These are phyloP conservation scores for Boletellus deceptivus DNA, from an alignment of 1,284 basidiomycete genomes.

Conservation along the genomic window DNA sequence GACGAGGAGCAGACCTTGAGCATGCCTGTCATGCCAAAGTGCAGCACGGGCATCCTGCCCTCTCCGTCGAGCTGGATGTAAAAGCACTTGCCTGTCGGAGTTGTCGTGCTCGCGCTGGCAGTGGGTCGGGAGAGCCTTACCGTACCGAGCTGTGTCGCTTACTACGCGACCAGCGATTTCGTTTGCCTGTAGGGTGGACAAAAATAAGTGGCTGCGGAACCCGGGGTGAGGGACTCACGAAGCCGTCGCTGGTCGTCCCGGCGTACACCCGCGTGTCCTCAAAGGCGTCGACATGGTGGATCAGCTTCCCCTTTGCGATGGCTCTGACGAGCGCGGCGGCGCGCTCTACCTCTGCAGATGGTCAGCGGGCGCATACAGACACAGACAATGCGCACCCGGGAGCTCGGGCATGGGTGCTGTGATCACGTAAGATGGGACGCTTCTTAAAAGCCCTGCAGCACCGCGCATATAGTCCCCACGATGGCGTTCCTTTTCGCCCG, in stretches of 20 bases:
- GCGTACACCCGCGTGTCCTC: not conserved
- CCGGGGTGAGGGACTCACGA: not conserved
- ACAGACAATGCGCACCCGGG: not conserved
- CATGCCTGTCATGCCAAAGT: slow-evolving; percentile 83
- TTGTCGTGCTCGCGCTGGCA: not conserved
- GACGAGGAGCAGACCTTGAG: slow-evolving; percentile 50
- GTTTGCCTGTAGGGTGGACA: not conserved
- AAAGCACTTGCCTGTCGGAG: slow-evolving; percentile 40
- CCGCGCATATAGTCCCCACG: not conserved
- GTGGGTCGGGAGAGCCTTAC: slow-evolving; percentile 29
- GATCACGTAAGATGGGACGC: not conserved
- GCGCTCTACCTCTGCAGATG: not conserved
- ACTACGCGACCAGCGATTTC: slow-evolving; percentile 52
- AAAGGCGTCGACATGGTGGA: not conserved
- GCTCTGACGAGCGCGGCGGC: not conserved
- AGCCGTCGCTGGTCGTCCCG: not conserved
- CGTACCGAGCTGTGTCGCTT: slow-evolving; percentile 50
- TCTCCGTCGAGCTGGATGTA: slow-evolving; percentile 67
- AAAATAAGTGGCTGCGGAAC: not conserved
- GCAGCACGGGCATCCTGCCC: slow-evolving; percentile 33
- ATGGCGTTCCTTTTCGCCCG: not conserved
- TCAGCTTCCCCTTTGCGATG: not conserved
- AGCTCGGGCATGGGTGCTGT: not conserved
- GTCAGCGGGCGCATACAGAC: not conserved
- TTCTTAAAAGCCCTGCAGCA: too few species aligned